These are phyloP conservation scores for Hippophae rhamnoides DNA, from an alignment of 306 rosid species.

Conservation along the genomic window DNA sequence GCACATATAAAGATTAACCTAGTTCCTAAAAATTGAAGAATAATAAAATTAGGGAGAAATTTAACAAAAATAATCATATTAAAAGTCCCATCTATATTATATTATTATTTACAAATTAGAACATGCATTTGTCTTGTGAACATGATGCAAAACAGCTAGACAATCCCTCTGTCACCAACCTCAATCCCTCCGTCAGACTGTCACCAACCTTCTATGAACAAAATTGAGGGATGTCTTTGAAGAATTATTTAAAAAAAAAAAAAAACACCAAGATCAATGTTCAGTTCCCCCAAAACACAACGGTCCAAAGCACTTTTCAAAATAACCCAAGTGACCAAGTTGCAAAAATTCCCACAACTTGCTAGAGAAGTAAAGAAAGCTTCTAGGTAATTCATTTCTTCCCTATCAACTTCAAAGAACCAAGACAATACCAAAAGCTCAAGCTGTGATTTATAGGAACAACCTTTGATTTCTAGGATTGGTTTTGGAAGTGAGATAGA, in stretches of 20 bases:
- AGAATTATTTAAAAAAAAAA: slow-evolving; percentile 8
- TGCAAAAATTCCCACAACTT: slow-evolving; percentile 20
- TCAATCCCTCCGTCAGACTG: slow-evolving; percentile 41
- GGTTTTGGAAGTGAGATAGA: slow-evolving; percentile 39
- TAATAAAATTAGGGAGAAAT: too few relatives aligned
- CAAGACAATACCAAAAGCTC: too few relatives aligned
- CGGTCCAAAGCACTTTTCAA: slow-evolving; percentile 38
- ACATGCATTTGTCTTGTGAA: slow-evolving; percentile 25
- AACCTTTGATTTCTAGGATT: slow-evolving; percentile 29
- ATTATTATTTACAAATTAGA: slow-evolving; percentile 27
- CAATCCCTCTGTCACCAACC: slow-evolving; percentile 48
- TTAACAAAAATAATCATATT: too few relatives aligned
- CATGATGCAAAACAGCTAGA: slow-evolving; percentile 52
- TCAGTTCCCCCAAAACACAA: slow-evolving; percentile 30
- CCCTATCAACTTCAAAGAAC: too few relatives aligned
- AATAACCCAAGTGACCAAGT: slow-evolving; percentile 11
- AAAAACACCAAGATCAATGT: slow-evolving; percentile 12
- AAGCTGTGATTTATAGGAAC: slow-evolving; percentile 9
- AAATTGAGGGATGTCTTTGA: slow-evolving; percentile 37
- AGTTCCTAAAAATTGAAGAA: too few relatives aligned
- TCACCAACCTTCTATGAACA: slow-evolving; percentile 45
- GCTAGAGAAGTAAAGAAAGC: too few relatives aligned
- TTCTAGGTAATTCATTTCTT: too few relatives aligned
- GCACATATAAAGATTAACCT: too few relatives aligned
- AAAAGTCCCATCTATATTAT: not conserved